phyloP scores from a whole-genome alignment of 257 asterid genomes.

The Nicotiana tabacum region DNA sequence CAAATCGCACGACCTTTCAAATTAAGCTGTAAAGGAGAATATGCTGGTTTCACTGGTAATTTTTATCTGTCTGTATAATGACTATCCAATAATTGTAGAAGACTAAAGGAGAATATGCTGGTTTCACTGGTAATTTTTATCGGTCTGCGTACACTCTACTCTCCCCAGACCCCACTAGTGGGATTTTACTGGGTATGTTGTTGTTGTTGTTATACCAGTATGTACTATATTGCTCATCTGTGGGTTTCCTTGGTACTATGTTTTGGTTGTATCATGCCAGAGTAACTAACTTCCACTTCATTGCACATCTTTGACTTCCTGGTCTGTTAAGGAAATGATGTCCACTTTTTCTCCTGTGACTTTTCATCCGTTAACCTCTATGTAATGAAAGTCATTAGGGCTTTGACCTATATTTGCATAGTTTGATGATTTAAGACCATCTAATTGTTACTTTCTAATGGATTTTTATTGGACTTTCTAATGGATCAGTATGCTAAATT shows the following conservation, averaged over 20 bases:
- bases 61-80: not conserved
- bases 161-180: too few species aligned
- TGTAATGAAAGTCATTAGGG: not conserved
- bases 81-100: not conserved
- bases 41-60: not conserved
- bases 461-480: conserved; percentile 13
- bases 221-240: not conserved
- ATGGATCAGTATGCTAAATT: conserved; percentile 20
- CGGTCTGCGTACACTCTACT: too few species aligned
- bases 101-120: not conserved
- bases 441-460: not conserved
- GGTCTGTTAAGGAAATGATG: not conserved
- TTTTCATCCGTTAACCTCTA: not conserved
- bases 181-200: too few species aligned
- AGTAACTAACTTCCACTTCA: not conserved
- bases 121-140: too few species aligned
- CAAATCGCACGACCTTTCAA: not conserved
- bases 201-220: not conserved
- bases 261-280: not conserved
- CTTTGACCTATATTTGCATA: not conserved
- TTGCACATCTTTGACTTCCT: not conserved
- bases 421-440: not conserved
- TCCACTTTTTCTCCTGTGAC: not conserved
- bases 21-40: not conserved
- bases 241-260: not conserved